Base-by-base conservation (phyloP, 129 eudicot genomes). In the Arctium lappa region DNA sequence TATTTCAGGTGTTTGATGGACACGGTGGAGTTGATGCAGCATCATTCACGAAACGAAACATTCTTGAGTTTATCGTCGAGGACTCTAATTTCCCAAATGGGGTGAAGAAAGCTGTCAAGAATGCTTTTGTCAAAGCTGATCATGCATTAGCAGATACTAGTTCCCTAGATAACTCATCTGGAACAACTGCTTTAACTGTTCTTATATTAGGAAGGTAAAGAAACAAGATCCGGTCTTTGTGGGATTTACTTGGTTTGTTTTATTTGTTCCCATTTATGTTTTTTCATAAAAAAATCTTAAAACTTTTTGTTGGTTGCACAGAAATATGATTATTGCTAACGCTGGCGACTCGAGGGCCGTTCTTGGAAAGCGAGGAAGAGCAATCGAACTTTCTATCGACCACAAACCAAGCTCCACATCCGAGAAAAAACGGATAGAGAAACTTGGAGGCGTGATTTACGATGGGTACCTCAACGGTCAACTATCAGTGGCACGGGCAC, bases 21-120 rank as follows among this genome's bases (percentile, higher is more conserved):
- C 98, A 94, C 83, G 98, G 97, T 12, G 98, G 98, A 11, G 81
- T 84, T 8, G 98, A 94, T 89, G 98, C 98, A 66, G 98, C 97
- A 10, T 87, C 90, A 1, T 94, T 90, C 75, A 88, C 94, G 15
- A 88, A 85, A 84, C 74, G 86, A 71, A 94, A 94, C 83, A 86
- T 94, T 40, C 97, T 94, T 1, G 86, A 90, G 78, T 88, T 90
- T 74, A 91, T 94, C 15, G 81, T 86, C 13, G 89, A 84, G 79
- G 97, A 94, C 84, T 82, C 88, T 16, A 84, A 90, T 85, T 94
- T 90, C 74, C 97, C 98, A 32, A 50, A 74, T 11, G 88, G 88
- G 66, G 87, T 91, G 5, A 91, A 88, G 78, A 90, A 88, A 75
- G 89, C 98, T 6, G 86, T 94, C 18, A 88, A 85, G 80, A 91